Evolutionary conservation across 2,329 filamentous ascomycete species (phyloP).

Genomic region (Emergomyces orientalis): DNA sequence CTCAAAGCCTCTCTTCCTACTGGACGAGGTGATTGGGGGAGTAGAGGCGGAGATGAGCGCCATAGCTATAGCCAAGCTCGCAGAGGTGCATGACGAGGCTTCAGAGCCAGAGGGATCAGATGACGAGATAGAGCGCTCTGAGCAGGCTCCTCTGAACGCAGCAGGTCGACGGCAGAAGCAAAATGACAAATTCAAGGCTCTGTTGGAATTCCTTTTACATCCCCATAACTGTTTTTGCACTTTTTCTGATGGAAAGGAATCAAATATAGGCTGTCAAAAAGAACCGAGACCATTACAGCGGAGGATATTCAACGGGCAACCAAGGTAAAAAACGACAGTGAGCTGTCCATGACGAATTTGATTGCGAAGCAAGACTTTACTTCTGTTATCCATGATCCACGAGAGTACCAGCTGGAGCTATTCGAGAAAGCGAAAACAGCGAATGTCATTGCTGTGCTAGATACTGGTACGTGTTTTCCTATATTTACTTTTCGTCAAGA

Average conservation of each 20-base stretch:
- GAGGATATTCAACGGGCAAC: conserved; percentile 31
- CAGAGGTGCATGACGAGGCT: background rate
- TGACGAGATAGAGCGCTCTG: conserved; percentile 15
- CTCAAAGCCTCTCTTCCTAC: background rate
- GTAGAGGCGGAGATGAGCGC: background rate
- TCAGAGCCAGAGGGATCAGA: conserved; percentile 7
- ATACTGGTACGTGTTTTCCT: conserved; percentile 53
- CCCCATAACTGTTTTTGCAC: background rate
- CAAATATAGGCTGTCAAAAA: conserved; percentile 29
- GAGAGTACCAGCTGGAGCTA: conserved; percentile 86
- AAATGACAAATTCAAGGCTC: conserved; percentile 43
- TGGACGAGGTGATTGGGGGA: background rate
- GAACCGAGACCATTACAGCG: conserved; percentile 35
- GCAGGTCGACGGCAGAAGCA: conserved; percentile 44
- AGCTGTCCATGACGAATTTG: conserved; percentile 46
- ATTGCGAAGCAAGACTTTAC: conserved; percentile 44
- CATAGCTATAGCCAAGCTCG: background rate
- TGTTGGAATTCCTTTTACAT: conserved; percentile 24
- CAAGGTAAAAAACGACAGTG: conserved; percentile 32
- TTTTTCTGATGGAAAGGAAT: conserved; percentile 6
- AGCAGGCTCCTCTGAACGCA: conserved; percentile 21
- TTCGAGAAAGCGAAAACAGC: conserved; percentile 76
- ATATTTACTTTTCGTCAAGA: conserved; percentile 11
- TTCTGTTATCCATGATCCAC: conserved; percentile 62
- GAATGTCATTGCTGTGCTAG: conserved; percentile 87